phyloP scores from a whole-genome alignment of 78 protist genomes.

The Dictyostelium firmibasis region DNA sequence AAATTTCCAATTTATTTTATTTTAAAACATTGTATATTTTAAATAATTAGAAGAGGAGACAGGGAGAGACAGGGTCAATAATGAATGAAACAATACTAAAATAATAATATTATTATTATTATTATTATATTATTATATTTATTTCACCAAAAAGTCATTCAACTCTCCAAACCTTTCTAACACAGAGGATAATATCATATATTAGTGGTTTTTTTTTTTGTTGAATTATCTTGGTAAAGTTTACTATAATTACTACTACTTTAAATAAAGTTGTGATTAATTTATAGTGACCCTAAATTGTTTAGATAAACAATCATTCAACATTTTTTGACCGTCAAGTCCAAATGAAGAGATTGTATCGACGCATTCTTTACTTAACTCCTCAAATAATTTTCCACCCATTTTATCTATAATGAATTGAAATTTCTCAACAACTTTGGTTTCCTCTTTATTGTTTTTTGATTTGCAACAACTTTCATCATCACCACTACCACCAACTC shows the following conservation, averaged over 20 bases:
- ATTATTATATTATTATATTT: too few relatives aligned
- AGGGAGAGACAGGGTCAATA: too few relatives aligned
- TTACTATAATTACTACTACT: background rate
- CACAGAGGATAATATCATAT: too few relatives aligned
- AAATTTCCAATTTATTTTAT: too few relatives aligned
- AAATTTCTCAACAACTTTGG: background rate
- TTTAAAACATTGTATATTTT: too few relatives aligned
- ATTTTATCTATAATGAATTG: background rate
- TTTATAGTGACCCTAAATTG: background rate
- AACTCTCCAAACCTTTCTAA: background rate
- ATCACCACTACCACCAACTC: background rate
- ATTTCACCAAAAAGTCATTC: background rate
- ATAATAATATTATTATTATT: too few relatives aligned
- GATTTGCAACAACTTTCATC: constrained; percentile 7
- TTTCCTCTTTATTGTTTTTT: background rate
- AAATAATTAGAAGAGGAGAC: too few relatives aligned
- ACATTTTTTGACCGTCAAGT: constrained; percentile 12
- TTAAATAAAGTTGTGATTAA: background rate
- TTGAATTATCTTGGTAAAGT: background rate
- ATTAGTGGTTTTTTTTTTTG: background rate
- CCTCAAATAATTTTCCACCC: background rate
- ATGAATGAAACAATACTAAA: too few relatives aligned
- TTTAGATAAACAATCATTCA: background rate
- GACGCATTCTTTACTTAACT: background rate
- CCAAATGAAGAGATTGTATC: background rate